Percentiles rank a stretch among this genome's conserved stretches.
Conservation (phyloP, 345 rosid species). For the Citrus cavaleriei region DNA sequence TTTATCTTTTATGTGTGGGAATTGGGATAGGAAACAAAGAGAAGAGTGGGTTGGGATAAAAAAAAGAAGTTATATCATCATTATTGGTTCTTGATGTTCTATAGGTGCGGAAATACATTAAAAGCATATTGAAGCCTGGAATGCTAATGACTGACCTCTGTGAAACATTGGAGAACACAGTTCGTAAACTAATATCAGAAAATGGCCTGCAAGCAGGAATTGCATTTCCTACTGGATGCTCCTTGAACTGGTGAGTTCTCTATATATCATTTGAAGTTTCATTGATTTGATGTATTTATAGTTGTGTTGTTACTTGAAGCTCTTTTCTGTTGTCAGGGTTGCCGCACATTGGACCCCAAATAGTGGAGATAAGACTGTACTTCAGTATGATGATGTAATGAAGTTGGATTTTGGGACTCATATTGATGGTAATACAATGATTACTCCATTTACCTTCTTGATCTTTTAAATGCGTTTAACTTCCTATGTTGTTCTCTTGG, state of each 20-base stretch:
- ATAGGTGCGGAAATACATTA: slow-evolving; percentile 80
- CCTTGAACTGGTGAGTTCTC: slow-evolving; percentile 68
- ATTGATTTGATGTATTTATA: background rate
- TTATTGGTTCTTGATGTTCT: background rate
- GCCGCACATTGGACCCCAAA: slow-evolving; percentile 99
- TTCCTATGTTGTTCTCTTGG: background rate
- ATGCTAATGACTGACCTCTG: slow-evolving; percentile 93
- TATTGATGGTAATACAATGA: slow-evolving; percentile 60
- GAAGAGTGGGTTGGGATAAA: background rate
- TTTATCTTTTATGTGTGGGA: background rate
- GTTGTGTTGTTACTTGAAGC: slow-evolving; percentile 16
- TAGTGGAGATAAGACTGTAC: slow-evolving; percentile 92
- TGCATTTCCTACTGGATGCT: slow-evolving; percentile 99
- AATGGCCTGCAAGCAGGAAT: slow-evolving; percentile 97
- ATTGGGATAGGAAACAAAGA: background rate
- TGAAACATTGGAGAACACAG: slow-evolving; percentile 84
- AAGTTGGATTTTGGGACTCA: slow-evolving; percentile 98
- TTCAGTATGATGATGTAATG: slow-evolving; percentile 95
- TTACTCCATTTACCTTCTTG: background rate
- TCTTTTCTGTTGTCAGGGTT: slow-evolving; percentile 49
- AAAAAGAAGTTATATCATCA: background rate
- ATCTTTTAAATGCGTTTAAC: background rate
- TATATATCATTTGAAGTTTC: background rate
- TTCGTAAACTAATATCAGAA: slow-evolving; percentile 84
- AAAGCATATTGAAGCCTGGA: slow-evolving; percentile 81